Evolutionary conservation across 2,329 filamentous ascomycete genomes (phyloP).

Genomic region (Alternaria sp.): DNA sequence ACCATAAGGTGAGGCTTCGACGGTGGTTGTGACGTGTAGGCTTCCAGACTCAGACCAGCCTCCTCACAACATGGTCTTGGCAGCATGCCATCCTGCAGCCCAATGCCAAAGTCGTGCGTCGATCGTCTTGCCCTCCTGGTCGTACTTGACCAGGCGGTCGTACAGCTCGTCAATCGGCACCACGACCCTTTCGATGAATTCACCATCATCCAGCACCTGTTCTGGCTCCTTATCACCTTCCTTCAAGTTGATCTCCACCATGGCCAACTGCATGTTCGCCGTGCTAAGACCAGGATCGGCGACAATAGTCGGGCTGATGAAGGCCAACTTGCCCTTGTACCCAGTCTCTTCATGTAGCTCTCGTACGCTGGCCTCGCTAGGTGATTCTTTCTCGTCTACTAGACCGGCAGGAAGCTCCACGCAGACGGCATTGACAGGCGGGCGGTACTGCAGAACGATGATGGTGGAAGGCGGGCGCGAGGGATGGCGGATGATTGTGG

Average conservation of each 20-base stretch:
- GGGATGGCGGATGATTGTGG: slow-evolving; percentile 63
- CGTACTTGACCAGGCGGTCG: slow-evolving; percentile 59
- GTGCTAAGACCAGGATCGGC: slow-evolving; percentile 69
- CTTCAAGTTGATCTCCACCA: slow-evolving; percentile 65
- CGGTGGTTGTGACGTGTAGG: not conserved
- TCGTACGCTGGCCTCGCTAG: slow-evolving; percentile 64
- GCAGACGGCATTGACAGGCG: slow-evolving; percentile 65
- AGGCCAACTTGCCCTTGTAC: slow-evolving; percentile 62
- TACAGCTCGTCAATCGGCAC: slow-evolving; percentile 66
- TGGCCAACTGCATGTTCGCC: slow-evolving; percentile 69
- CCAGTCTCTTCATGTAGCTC: slow-evolving; percentile 71
- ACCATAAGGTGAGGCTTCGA: not conserved
- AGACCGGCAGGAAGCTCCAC: slow-evolving; percentile 69
- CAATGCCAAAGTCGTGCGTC: slow-evolving; percentile 69
- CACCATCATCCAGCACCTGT: slow-evolving; percentile 68
- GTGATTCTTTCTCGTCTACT: slow-evolving; percentile 65
- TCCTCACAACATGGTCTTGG: slow-evolving; percentile 42
- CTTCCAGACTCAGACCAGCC: not conserved
- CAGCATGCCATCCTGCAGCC: slow-evolving; percentile 65
- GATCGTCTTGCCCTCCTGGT: slow-evolving; percentile 61
- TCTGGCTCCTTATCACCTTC: slow-evolving; percentile 62
- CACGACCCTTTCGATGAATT: slow-evolving; percentile 68
- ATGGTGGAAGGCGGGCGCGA: slow-evolving; percentile 60
- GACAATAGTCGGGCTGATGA: slow-evolving; percentile 71
- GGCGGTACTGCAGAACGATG: slow-evolving; percentile 67